Percentiles rank a stretch among this genome's conserved stretches.
Evolutionary conservation across 805 yeast species (phyloP).

Genomic region (Metschnikowia sp.): DNA sequence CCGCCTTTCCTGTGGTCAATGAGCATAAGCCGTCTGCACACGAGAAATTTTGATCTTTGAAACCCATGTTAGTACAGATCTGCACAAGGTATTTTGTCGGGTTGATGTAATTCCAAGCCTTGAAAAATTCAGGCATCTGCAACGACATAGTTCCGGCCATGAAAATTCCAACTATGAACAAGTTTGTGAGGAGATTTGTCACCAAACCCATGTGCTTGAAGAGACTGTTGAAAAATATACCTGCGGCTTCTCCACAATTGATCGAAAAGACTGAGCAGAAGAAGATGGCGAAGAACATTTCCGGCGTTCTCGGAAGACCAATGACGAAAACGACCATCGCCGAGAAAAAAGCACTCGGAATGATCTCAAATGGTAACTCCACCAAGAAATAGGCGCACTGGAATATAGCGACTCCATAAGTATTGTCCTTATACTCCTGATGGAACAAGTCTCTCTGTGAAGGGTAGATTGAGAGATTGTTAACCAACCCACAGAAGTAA

Average conservation of each 20-base stretch:
- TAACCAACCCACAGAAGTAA: conserved; percentile 77
- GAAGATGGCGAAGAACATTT: conserved; percentile 62
- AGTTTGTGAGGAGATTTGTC: conserved; percentile 63
- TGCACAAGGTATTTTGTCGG: conserved; percentile 74
- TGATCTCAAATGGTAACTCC: conserved; percentile 66
- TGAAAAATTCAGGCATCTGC: conserved; percentile 65
- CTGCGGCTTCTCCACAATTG: conserved; percentile 81
- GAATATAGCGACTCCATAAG: conserved; percentile 65
- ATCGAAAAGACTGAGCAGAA: conserved; percentile 52
- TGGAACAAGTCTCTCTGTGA: conserved; percentile 70
- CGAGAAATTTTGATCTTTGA: conserved; percentile 45
- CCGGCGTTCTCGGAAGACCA: conserved; percentile 68
- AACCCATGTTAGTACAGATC: conserved; percentile 56
- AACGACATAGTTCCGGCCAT: conserved; percentile 86
- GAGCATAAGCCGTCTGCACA: conserved; percentile 49
- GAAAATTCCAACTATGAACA: conserved; percentile 67
- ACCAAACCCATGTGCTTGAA: conserved; percentile 79
- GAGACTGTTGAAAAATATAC: conserved; percentile 72
- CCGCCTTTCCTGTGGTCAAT: conserved; percentile 52
- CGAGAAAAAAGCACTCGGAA: conserved; percentile 56
- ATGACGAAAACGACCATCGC: conserved; percentile 63
- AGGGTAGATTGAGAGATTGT: conserved; percentile 75
- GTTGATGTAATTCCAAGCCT: conserved; percentile 70
- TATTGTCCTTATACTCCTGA: conserved; percentile 71
- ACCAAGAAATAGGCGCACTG: conserved; percentile 54